Base-by-base conservation (phyloP, 169 alveolate genomes). In the Eimeria sp. region DNA sequence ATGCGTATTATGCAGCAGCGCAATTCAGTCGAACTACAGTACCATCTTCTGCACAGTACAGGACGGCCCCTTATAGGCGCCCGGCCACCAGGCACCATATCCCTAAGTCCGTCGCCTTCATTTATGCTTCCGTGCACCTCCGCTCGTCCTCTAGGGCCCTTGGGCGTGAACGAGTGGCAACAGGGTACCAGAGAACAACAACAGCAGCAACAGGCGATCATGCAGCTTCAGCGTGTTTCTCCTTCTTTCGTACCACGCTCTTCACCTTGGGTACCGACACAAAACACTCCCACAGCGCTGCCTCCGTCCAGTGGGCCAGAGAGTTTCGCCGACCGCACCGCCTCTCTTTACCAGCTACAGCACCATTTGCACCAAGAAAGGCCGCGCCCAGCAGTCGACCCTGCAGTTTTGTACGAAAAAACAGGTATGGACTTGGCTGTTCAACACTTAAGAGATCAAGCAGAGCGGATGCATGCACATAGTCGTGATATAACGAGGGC, bases 361-460 rank as follows among this genome's bases (percentile, higher is more conserved):
- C 96, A 78, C 76, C 78, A 37, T 66, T 54, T 49, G 80, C 96
- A 27, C 68, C 90, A 56, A 40, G 89, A 90, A 23, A 62, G 30
- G 66, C 95, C 89, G 33, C 89, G 89, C 20, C 95, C 76, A 40
- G 83, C 89, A 27, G 94, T 94, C 6, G 90, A 94, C 62, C 96
- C 96, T 18, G 96, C 96, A 25, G 68, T 85, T 56, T 74, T 94
- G 27, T 83, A 82, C 77, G 96, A 68, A 23, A 94, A 94, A 30
- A 82, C 90, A 64, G 83, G 89, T 56, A 94, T 94, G 94, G 96
- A 94, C 89, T 37, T 64, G 54, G 96, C 89, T 23, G 89, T 94
- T 33, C 94, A 85, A 62, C 96, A 94, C 85, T 52, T 94, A 23
- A 72, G 78, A 40, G 83, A 71, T 68, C 89, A 85, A 46, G 88